Base-by-base conservation (phyloP, 257 asterid genomes). In the Capsicum baccatum region DNA sequence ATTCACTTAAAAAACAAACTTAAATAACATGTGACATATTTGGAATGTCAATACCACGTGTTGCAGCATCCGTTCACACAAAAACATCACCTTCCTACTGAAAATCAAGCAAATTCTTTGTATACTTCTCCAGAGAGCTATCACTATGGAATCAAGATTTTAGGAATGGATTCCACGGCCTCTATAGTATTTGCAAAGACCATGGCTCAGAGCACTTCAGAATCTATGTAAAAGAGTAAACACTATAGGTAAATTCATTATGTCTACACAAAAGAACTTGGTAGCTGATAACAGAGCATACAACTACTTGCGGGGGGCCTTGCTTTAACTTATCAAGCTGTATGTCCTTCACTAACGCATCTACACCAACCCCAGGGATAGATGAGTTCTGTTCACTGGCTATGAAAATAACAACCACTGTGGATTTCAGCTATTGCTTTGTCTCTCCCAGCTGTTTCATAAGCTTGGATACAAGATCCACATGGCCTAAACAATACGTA, bases 351-450 rank as follows among this genome's bases (percentile, higher is more conserved):
- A 26, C 33, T 26, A 26, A 26, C 33, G 33, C 33, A 26, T 26
- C 33, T 2, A 26, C 33, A 26, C 33, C 2, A 26, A 26, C 33
- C 33, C 33, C 33, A 26, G 33, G 33, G 33, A 26, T 26, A 42
- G 99, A 94, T 39, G 99, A 96, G 88, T 96, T 96, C 91, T 94
- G 98, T 90, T 96, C 98, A 86, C 99, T 94, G 66, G 99, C 99
- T 83, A 96, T 96, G 86, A 96, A 96, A 62, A 96, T 98, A 84
- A 98, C 98, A 88, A 94, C 98, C 54, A 94, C 97, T 26, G 97
- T 93, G 82, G 98, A 94, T 85, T 88, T 92, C 86, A 96, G 59
- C 71, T 86, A 87, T 55, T 97, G 99, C 86, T 92, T 96, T 68
- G 93, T 85, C 93, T 93, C 97, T 19, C 97, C 99, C 79, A 96